Evolutionary conservation across 352 stramenopile genomes (phyloP).

Genomic region (Phytopythium chamaehyphon): DNA sequence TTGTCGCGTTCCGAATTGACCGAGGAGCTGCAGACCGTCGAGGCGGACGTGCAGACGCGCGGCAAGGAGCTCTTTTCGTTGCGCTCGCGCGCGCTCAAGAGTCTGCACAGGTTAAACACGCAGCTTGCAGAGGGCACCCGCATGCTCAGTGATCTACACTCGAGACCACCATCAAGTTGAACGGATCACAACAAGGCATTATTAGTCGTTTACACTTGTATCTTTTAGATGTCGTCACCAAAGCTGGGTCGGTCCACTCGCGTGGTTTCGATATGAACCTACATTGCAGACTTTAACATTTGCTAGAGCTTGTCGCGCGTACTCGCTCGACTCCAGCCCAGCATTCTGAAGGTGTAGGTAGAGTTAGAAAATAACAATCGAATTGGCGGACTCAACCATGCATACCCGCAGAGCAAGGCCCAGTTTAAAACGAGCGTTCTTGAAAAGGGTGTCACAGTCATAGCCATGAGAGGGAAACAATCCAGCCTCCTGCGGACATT

Average conservation of each 20-base stretch:
- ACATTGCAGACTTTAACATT: slow-evolving; percentile 69
- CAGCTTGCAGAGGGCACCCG: slow-evolving; percentile 32
- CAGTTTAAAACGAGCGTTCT: slow-evolving; percentile 79
- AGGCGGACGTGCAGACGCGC: slow-evolving; percentile 33
- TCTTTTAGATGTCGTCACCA: slow-evolving; percentile 34
- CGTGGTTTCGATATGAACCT: slow-evolving; percentile 61
- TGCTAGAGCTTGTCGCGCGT: slow-evolving; percentile 56
- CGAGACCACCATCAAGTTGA: background rate
- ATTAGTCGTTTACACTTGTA: background rate
- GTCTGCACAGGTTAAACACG: slow-evolving; percentile 35
- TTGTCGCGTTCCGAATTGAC: slow-evolving; percentile 45
- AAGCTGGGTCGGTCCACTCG: slow-evolving; percentile 48
- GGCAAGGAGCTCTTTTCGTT: slow-evolving; percentile 45
- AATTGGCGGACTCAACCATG: background rate
- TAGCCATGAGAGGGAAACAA: slow-evolving; percentile 73
- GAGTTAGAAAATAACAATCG: too few species aligned
- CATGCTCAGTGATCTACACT: slow-evolving; percentile 27
- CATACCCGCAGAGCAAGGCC: slow-evolving; percentile 60
- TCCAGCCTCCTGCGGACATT: slow-evolving; percentile 42
- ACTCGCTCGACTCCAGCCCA: slow-evolving; percentile 59
- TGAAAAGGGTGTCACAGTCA: slow-evolving; percentile 73
- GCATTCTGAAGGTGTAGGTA: slow-evolving; percentile 51
- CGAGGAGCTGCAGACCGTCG: slow-evolving; percentile 34
- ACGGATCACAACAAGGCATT: too few species aligned
- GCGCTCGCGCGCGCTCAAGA: slow-evolving; percentile 45